phyloP scores from a whole-genome alignment of 164 flowering plant species.

The Vitis rupestris region DNA sequence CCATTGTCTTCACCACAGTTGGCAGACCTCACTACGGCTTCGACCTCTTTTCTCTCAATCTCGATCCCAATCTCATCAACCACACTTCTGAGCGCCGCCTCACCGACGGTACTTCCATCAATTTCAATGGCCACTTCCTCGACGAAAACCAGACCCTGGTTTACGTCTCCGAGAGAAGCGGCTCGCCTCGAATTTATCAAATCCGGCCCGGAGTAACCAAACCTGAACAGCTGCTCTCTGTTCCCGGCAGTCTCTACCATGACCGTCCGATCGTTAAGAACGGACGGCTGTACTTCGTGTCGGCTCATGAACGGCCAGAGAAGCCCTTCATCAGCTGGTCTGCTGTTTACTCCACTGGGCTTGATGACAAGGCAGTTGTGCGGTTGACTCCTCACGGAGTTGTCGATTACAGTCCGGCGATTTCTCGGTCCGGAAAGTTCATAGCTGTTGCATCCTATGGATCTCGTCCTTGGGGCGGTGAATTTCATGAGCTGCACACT shows the following conservation, averaged over 20 bases:
- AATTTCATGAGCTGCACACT: slow-evolving; percentile 64
- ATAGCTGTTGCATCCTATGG: slow-evolving; percentile 87
- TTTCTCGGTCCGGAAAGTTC: slow-evolving; percentile 56
- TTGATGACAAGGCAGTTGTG: slow-evolving; percentile 9
- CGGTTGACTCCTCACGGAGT: slow-evolving; percentile 60
- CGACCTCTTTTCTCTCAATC: slow-evolving; percentile 59
- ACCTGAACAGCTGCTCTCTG: slow-evolving; percentile 34
- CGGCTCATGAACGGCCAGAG: slow-evolving; percentile 69
- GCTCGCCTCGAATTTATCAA: slow-evolving; percentile 45
- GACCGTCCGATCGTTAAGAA: slow-evolving; percentile 66
- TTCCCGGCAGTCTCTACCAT: slow-evolving; percentile 50
- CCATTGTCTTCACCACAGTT: slow-evolving; percentile 57
- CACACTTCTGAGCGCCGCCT: slow-evolving; percentile 40
- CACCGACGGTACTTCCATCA: slow-evolving; percentile 73
- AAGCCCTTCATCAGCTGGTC: slow-evolving; percentile 57
- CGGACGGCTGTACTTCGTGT: slow-evolving; percentile 51
- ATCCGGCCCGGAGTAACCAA: slow-evolving; percentile 16
- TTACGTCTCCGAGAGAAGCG: slow-evolving; percentile 69
- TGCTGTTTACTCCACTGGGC: slow-evolving; percentile 51
- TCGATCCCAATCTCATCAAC: slow-evolving; percentile 15
- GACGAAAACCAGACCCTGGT: slow-evolving; percentile 42
- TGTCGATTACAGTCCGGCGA: slow-evolving; percentile 76
- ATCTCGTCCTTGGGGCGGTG: slow-evolving; percentile 72
- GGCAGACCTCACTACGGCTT: slow-evolving; percentile 72
- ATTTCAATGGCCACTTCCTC: slow-evolving; percentile 64